Evolutionary conservation across 2,329 filamentous ascomycete species (phyloP), one percentile per base, ranked within the genome.

Genomic region (Talaromyces sp.): DNA sequence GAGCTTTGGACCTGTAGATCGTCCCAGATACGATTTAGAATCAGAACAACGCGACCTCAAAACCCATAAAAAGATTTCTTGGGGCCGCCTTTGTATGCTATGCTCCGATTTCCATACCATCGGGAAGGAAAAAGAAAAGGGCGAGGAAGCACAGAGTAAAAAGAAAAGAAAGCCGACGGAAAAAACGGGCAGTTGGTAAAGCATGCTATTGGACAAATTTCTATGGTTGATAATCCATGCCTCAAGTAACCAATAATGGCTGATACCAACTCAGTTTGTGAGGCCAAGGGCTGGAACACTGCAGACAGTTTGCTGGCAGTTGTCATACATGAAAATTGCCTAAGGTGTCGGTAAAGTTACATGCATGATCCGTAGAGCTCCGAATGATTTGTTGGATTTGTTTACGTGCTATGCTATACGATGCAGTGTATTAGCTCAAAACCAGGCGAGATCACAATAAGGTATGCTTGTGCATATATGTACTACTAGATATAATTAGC

Each of bases 301-400:
- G 9, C 31, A 56, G n/a, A 24, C 52, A 37, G 27, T 56, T 31
- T 31, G 48, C 14, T 52, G 48, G 47, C 47, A 50, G 13, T 24
- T 50, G 47, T 31, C 16, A 22, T n/a, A 31, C 48, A 52, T 31
- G 31, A 14, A 3, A 19, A 31, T 2, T 33, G 16, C 16, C 27
- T 52, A 33, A n/a, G 6, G 9, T 33, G 11, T 52, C 48, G 27
- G 48, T 11, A 33, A 24, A 37, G 8, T 11, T 22, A 31, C 50
- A 56, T 56, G 52, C 52, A 56, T 56, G 33, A 56, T 56, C 52
- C 52, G 52, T 14, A 37, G 33, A 56, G 31, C n/a, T 39, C 52
- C 52, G 52, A 24, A 37, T 56, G 52, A 6, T 8, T 9, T 39
- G 16, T 19, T 35, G 10, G 47, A 27, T 24, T 31, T 31, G 24